These are phyloP conservation scores for Colletotrichum camelliae DNA, from an alignment of 2,329 filamentous ascomycete genomes.

Conservation along the genomic window DNA sequence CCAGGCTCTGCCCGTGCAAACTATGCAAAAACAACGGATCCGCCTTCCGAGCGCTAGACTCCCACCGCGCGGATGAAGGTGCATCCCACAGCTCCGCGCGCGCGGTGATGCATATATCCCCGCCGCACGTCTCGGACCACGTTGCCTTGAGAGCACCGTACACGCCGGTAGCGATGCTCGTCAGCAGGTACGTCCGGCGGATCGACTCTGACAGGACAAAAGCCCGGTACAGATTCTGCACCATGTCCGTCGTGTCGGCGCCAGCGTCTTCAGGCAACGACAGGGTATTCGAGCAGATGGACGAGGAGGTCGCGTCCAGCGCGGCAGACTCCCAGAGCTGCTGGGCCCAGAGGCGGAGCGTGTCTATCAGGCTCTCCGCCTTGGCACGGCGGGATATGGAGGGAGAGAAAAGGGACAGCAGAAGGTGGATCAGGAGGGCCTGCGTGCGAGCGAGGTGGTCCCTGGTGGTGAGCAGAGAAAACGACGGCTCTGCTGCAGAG, in stretches of 20 bases:
- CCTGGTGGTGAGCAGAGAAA: neutral
- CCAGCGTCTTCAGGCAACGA: neutral
- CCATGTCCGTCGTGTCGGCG: neutral
- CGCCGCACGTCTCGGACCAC: neutral
- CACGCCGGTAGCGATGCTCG: conserved; percentile 6
- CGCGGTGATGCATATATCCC: conserved; percentile 8
- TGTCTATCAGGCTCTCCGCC: conserved; percentile 3
- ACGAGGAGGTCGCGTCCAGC: neutral
- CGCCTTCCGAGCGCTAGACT: neutral
- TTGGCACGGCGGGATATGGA: conserved; percentile 9
- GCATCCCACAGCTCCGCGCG: conserved; percentile 12
- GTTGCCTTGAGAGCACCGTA: conserved; percentile 5
- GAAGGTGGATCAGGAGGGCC: conserved; percentile 13
- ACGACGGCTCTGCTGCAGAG: neutral
- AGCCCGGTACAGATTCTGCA: neutral
- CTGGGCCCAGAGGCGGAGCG: neutral
- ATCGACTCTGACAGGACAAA: conserved; percentile 18
- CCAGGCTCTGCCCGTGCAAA: neutral
- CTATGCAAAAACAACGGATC: conserved; percentile 11
- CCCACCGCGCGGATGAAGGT: conserved; percentile 6
- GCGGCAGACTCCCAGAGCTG: conserved; percentile 2
- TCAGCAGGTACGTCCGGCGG: conserved; percentile 11
- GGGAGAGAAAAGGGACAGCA: conserved; percentile 3
- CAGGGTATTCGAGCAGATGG: neutral
- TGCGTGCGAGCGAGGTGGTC: conserved; percentile 16